Evolutionary conservation across 1,284 basidiomycete species (phyloP), one percentile per base, ranked within the genome.

Genomic region (Chalciporus piperatoides): DNA sequence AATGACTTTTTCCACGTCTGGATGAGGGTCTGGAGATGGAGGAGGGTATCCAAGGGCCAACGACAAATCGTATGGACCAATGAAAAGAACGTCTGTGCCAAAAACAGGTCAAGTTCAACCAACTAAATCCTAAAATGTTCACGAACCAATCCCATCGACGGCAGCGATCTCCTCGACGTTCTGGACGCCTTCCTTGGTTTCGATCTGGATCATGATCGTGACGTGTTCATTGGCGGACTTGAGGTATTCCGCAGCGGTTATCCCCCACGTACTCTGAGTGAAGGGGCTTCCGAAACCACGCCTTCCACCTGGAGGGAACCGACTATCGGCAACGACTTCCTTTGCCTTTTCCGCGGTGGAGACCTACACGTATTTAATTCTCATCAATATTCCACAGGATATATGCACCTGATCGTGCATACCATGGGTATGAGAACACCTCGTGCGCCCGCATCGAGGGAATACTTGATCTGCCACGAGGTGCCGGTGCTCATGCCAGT

Each of bases 11-110:
- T 88, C 83, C 4, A 83, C 76, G 1, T 80, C 75, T 0, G 81
- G 78, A 55, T 83, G 79, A 1, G 80, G 80, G 57, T 84, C 78
- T 0, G 81, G 83, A 19, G 74, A 74, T 14, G 82, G 83, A 11
- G 79, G 63, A 1, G 79, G 74, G 59, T 76, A 80, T 27, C 81
- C 81, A 23, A 82, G 69, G 1, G 76, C 72, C 40, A 82, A 72
- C 4, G 82, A 83, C 38, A 86, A 73, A 59, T 86, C 84, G 55
- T 79, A 86, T 3, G 84, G 83, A 9, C 85, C 84, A 49, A 88
- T 80, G 68, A 87, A 85, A 3, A 80, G 66, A 1, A 74, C 74
- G 44, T 80, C 78, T 71, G 32, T n/a, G 49, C 12, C 11, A 0
- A 11, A 6, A 37, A 38, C 28, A n/a, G 1, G 23, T 57, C 36